Evolutionary conservation across 2,329 filamentous ascomycete species (phyloP), one percentile per base, ranked within the genome.

Genomic region (Trichoderma semiorbis): DNA sequence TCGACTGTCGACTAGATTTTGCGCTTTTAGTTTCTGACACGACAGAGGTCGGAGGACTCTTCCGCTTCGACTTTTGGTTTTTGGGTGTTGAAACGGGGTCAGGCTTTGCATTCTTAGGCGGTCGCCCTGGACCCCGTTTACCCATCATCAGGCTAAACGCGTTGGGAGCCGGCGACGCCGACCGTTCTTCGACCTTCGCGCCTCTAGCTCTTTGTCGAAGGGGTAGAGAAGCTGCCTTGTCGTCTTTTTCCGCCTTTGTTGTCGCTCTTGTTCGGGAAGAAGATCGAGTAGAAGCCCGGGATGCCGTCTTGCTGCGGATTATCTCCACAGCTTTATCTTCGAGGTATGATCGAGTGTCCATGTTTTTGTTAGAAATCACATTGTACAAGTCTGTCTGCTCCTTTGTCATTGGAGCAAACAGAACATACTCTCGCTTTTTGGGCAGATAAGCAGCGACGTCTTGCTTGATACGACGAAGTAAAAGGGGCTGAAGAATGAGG

Each of bases 361-460:
- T 80, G 2, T 83, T 83, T 73, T 88, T 89, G 77, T 91, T 85
- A 70, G 80, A 87, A 39, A 91, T 84, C 0, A 85, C 86, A 65
- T 90, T 90, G 78, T 99, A 99, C 0, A 99, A 82, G 71, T 98
- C 95, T 3, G 94, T 93, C 78, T 99, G 96, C 75, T 96, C 94
- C 28, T 90, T 88, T 0, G 94, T 97, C 82, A 99, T 90, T 0
- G 96, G 96, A 0, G 96, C 96, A 77, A 96, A 98, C 0, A 99
- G 84, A 3, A 99, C 93, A 75, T 99, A 99, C 80, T 99, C 96
- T 32, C 96, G 89, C 84, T 99, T 99, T 82, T 95, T 97, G 0
- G 96, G 96, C n/a, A 99, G 85, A 62, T 94, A 89, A 2, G 91
- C 91, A 69, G 97, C 95, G 0, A 99, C 96, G 77, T 99, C 96